phyloP scores from a whole-genome alignment of 2,329 filamentous ascomycete species.

The Geosmithia morbida region DNA sequence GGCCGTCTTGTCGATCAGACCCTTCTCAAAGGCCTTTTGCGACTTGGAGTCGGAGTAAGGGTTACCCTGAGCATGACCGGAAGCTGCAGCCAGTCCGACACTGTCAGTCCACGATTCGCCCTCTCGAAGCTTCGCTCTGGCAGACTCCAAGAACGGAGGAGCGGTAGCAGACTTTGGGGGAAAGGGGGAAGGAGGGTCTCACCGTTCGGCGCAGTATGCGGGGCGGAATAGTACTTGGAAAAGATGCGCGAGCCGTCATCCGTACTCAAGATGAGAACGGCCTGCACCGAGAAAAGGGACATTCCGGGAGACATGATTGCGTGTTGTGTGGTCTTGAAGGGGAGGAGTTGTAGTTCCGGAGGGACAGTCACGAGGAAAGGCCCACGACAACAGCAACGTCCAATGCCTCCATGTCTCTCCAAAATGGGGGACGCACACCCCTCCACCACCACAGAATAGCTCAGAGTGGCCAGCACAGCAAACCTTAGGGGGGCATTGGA shows the following conservation, averaged over 20 bases:
- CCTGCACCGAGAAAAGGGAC: slow-evolving; percentile 63
- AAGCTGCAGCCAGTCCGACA: slow-evolving; percentile 14
- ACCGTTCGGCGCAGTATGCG: slow-evolving; percentile 30
- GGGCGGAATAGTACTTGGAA: slow-evolving; percentile 76
- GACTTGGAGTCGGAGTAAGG: slow-evolving; percentile 83
- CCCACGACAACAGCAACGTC: background rate
- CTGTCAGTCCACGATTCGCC: background rate
- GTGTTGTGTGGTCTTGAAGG: background rate
- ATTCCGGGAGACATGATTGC: slow-evolving; percentile 55
- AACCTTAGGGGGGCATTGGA: background rate
- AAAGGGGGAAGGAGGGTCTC: slow-evolving; percentile 6
- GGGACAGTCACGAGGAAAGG: background rate
- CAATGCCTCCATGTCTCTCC: background rate
- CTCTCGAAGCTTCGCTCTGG: background rate
- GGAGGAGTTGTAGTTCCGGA: background rate
- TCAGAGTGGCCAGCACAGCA: background rate
- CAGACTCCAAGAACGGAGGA: background rate
- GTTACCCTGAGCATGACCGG: slow-evolving; percentile 41
- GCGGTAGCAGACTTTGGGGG: background rate
- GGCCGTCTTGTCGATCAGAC: slow-evolving; percentile 83
- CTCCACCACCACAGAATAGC: background rate
- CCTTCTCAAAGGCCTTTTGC: slow-evolving; percentile 95
- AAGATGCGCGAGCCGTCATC: slow-evolving; percentile 88
- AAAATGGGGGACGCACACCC: background rate
- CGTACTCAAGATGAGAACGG: slow-evolving; percentile 63